Conservation (phyloP, 352 stramenopile genomes). For the Phytophthora nicotianae region DNA sequence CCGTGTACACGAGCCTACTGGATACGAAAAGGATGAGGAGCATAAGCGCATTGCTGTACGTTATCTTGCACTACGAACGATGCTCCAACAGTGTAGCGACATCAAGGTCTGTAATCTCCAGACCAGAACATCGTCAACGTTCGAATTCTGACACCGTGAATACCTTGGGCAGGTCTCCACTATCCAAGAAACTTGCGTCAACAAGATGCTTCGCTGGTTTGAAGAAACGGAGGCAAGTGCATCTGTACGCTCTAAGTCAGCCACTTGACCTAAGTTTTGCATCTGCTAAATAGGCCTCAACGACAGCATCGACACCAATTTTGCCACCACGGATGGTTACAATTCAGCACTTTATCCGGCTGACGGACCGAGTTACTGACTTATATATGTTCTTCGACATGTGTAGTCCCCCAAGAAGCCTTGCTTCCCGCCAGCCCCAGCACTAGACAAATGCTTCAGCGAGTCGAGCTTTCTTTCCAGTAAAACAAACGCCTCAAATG, state of each 20-base stretch:
- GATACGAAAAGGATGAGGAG: conserved; percentile 53
- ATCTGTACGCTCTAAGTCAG: conserved; percentile 21
- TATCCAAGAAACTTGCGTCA: conserved; percentile 50
- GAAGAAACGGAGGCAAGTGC: conserved; percentile 39
- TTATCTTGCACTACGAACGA: conserved; percentile 56
- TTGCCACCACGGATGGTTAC: conserved; percentile 67
- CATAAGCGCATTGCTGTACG: conserved; percentile 59
- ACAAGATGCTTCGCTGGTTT: conserved; percentile 66
- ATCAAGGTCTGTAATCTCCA: conserved; percentile 54
- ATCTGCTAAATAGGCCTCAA: conserved; percentile 19
- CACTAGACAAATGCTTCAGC: conserved; percentile 32
- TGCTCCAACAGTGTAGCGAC: conserved; percentile 59
- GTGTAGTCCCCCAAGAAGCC: conserved; percentile 59
- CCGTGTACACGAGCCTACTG: conserved; percentile 59
- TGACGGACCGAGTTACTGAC: background rate
- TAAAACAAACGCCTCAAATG: conserved; percentile 10
- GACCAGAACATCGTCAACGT: background rate
- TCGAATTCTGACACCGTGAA: background rate
- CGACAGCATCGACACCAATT: conserved; percentile 44
- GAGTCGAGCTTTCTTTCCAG: conserved; percentile 14
- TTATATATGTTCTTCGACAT: background rate
- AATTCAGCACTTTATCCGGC: background rate
- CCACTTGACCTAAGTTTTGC: background rate
- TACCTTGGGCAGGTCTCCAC: conserved; percentile 47
- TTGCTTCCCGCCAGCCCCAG: background rate